These are phyloP conservation scores for Aspergillus bridgeri DNA, from an alignment of 495 filamentous ascomycete species.

Conservation along the genomic window DNA sequence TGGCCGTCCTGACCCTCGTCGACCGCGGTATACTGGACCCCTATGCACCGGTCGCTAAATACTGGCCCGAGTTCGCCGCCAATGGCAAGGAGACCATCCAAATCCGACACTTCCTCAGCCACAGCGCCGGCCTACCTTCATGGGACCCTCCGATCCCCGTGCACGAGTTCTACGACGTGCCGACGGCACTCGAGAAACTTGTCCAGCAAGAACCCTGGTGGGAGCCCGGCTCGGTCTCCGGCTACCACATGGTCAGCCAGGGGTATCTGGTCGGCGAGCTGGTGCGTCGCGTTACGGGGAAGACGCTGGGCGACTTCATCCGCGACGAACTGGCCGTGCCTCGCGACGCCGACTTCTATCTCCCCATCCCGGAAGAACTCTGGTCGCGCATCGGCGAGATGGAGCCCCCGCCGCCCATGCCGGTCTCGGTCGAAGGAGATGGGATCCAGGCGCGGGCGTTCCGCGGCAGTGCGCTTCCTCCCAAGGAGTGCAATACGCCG, in stretches of 20 bases:
- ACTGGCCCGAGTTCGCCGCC: constrained; percentile 46
- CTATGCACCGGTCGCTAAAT: constrained; percentile 34
- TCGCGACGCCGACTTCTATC: constrained; percentile 37
- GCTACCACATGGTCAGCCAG: constrained; percentile 37
- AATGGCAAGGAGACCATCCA: constrained; percentile 40
- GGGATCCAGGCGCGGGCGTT: constrained; percentile 17
- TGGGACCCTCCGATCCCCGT: constrained; percentile 31
- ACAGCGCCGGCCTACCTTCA: constrained; percentile 32
- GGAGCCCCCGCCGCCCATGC: constrained; percentile 11
- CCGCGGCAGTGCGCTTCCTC: constrained; percentile 8
- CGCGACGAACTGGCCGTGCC: constrained; percentile 37
- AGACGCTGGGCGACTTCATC: constrained; percentile 37
- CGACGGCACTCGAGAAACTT: constrained; percentile 28
- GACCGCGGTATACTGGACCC: constrained; percentile 38
- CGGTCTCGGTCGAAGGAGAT: constrained; percentile 8
- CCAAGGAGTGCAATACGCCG: constrained; percentile 6
- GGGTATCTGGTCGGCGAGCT: constrained; percentile 42
- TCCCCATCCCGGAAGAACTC: constrained; percentile 31
- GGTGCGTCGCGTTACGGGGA: constrained; percentile 35
- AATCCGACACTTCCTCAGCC: constrained; percentile 41
- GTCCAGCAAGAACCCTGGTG: constrained; percentile 42
- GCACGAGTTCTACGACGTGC: constrained; percentile 29
- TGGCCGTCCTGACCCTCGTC: constrained; percentile 36
- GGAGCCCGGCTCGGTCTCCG: constrained; percentile 36
- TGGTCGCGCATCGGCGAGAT: constrained; percentile 30